phyloP scores from a whole-genome alignment of 768 basidiomycete species.

The Termitomyces sp. region DNA sequence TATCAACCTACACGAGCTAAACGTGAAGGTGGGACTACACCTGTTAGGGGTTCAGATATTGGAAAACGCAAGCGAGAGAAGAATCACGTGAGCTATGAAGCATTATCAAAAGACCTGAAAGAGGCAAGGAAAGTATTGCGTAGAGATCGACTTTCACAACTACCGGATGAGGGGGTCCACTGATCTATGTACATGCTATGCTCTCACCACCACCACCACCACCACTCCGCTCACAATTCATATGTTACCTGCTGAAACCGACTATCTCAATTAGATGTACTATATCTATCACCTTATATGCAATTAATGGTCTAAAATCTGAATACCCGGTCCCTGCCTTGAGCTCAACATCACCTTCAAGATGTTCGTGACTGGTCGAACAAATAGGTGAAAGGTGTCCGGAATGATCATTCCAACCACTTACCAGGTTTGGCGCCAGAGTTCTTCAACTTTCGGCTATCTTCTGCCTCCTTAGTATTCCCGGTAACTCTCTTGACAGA shows the following conservation, averaged over 20 bases:
- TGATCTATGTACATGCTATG: background rate
- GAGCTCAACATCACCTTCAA: slow-evolving; percentile 82
- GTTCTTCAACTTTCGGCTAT: slow-evolving; percentile 29
- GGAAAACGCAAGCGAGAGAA: slow-evolving; percentile 39
- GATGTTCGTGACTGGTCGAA: slow-evolving; percentile 62
- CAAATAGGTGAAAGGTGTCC: slow-evolving; percentile 4
- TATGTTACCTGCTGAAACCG: slow-evolving; percentile 5
- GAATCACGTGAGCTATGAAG: slow-evolving; percentile 28
- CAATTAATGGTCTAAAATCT: slow-evolving; percentile 66
- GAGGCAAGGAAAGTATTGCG: slow-evolving; percentile 29
- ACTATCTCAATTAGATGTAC: slow-evolving; percentile 1
- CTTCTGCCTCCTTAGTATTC: slow-evolving; percentile 52
- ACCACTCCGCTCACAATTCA: slow-evolving; percentile 5
- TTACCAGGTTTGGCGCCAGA: slow-evolving; percentile 44
- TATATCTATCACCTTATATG: slow-evolving; percentile 13
- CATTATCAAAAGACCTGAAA: slow-evolving; percentile 33
- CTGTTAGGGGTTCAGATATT: slow-evolving; percentile 41
- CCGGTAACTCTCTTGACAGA: slow-evolving; percentile 74
- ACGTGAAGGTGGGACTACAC: slow-evolving; percentile 20
- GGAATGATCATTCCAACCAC: slow-evolving; percentile 12
- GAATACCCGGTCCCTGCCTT: slow-evolving; percentile 84
- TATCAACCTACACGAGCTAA: slow-evolving; percentile 32
- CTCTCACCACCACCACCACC: background rate
- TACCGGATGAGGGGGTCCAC: background rate
- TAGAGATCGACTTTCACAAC: slow-evolving; percentile 14